Conservation (phyloP, 768 basidiomycete genomes). For the Phanerochaete carnosa region DNA sequence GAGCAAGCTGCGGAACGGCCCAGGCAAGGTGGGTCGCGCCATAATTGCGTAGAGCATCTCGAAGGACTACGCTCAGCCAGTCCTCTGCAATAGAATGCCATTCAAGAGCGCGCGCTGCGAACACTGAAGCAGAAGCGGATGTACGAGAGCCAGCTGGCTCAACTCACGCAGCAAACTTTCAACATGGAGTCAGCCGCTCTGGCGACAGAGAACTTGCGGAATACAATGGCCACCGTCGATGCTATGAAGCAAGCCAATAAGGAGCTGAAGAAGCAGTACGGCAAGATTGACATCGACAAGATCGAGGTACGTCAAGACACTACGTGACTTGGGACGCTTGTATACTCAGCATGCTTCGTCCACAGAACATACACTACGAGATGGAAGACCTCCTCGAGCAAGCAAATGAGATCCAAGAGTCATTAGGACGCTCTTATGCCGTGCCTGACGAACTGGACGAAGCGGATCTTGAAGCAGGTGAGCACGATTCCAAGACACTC, state of each 20-base stretch:
- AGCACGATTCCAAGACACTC: slow-evolving; percentile 18
- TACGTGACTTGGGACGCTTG: background rate
- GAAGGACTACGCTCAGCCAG: background rate
- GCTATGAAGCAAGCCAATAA: slow-evolving; percentile 97
- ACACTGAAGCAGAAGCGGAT: slow-evolving; percentile 94
- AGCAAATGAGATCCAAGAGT: slow-evolving; percentile 97
- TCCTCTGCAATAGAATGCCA: slow-evolving; percentile 57
- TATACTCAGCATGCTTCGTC: background rate
- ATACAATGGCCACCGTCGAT: slow-evolving; percentile 98
- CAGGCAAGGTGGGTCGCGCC: slow-evolving; percentile 73
- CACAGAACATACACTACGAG: slow-evolving; percentile 89
- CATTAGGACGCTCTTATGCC: slow-evolving; percentile 87
- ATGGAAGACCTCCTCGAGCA: slow-evolving; percentile 98
- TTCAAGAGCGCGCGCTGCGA: slow-evolving; percentile 91
- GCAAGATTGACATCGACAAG: slow-evolving; percentile 96
- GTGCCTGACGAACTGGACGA: slow-evolving; percentile 98
- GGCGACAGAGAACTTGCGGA: slow-evolving; percentile 95
- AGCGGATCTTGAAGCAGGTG: slow-evolving; percentile 94
- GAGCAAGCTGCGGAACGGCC: slow-evolving; percentile 88
- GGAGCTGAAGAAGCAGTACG: slow-evolving; percentile 95
- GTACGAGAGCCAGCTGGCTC: slow-evolving; percentile 90
- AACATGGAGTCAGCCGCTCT: slow-evolving; percentile 98
- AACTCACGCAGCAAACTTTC: slow-evolving; percentile 92
- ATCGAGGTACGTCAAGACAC: slow-evolving; percentile 72
- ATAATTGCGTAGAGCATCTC: background rate